Percentiles rank a stretch among this genome's conserved stretches.
Evolutionary conservation across 2,329 filamentous ascomycete species (phyloP).

Genomic region (Colletotrichum magnum): DNA sequence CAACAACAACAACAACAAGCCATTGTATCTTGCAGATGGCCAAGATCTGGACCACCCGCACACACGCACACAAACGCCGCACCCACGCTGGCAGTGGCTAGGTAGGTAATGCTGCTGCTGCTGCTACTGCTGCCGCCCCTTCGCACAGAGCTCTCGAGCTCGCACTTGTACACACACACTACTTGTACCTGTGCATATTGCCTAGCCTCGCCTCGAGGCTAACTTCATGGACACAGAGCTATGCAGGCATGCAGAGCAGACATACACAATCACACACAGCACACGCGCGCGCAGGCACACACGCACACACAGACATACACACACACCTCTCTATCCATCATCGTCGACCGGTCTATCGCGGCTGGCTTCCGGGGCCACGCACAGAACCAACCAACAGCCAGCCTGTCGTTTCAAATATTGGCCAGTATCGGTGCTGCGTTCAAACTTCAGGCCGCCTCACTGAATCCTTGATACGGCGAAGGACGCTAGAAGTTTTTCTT

Average conservation of each 20-base stretch:
- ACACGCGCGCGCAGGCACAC: not conserved
- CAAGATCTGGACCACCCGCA: conserved; percentile 5
- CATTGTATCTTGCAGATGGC: conserved; percentile 9
- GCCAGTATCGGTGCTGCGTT: conserved; percentile 6
- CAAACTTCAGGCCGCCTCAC: not conserved
- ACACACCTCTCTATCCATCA: conserved; percentile 2
- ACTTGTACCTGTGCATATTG: not conserved
- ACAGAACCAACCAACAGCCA: conserved; percentile 25
- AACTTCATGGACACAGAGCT: not conserved
- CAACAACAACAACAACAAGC: conserved; percentile 18
- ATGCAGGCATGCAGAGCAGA: not conserved
- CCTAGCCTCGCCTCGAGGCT: not conserved
- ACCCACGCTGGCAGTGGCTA: not conserved
- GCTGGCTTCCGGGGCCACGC: conserved; percentile 29
- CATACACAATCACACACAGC: not conserved
- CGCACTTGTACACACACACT: not conserved
- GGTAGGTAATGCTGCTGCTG: no score
- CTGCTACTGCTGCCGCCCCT: no score
- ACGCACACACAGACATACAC: not conserved
- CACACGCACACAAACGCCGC: conserved; percentile 17
- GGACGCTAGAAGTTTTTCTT: conserved; percentile 22
- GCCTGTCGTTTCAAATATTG: conserved; percentile 34
- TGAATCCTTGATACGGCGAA: conserved; percentile 8
- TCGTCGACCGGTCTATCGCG: conserved; percentile 18
- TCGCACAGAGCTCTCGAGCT: not conserved